phyloP scores from a whole-genome alignment of 768 basidiomycete species.

The Boletus speciosus region DNA sequence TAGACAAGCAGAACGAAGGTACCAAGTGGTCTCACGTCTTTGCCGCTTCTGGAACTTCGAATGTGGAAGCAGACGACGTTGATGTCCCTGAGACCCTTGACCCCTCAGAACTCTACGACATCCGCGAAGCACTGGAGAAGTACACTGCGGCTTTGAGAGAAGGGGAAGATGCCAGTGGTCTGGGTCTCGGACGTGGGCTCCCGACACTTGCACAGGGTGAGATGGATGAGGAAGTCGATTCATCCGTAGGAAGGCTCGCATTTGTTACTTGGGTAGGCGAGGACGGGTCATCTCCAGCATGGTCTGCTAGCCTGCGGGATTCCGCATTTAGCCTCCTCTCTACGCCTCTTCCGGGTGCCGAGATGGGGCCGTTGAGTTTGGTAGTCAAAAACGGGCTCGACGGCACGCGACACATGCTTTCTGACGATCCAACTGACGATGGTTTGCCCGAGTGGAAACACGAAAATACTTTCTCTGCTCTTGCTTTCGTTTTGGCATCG shows the following conservation, averaged over 20 bases:
- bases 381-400: slow-evolving; percentile 73
- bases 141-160: slow-evolving; percentile 66
- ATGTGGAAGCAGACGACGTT: slow-evolving; percentile 40
- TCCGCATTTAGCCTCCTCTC: slow-evolving; percentile 58
- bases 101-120: slow-evolving; percentile 72
- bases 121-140: slow-evolving; percentile 81
- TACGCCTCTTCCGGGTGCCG: slow-evolving; percentile 59
- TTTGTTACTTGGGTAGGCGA: slow-evolving; percentile 64
- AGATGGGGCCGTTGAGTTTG: slow-evolving; percentile 37
- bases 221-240: slow-evolving; percentile 86
- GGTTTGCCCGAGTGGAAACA: slow-evolving; percentile 62
- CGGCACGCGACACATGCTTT: slow-evolving; percentile 58
- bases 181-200: slow-evolving; percentile 64
- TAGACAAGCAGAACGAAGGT: slow-evolving; percentile 82
- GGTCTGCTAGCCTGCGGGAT: slow-evolving; percentile 36
- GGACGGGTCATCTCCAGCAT: slow-evolving; percentile 45
- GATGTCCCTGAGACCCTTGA: slow-evolving; percentile 89
- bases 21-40: slow-evolving; percentile 90
- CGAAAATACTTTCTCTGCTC: slow-evolving; percentile 77
- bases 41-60: slow-evolving; percentile 41
- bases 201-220: slow-evolving; percentile 86
- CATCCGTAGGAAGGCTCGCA: slow-evolving; percentile 61
- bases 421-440: slow-evolving; percentile 16
- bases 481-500: slow-evolving; percentile 91
- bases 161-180: slow-evolving; percentile 57